Evolutionary conservation across 208 protist species (phyloP).

Genomic region (Entamoeba moshkovskii): DNA sequence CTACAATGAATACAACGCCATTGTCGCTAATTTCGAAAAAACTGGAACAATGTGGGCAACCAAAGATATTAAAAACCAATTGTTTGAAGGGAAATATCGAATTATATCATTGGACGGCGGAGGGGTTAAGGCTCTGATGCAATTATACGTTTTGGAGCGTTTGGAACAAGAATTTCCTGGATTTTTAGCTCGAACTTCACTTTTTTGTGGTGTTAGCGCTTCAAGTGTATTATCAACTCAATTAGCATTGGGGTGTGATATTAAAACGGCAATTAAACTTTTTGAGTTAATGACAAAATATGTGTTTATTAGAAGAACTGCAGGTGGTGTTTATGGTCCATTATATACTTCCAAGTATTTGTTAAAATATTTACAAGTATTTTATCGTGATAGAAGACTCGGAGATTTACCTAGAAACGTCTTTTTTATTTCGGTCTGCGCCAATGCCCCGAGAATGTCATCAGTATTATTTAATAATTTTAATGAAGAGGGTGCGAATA

Average conservation of each 20-base stretch:
- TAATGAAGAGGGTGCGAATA: background rate
- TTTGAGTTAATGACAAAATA: background rate
- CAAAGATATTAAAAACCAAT: background rate
- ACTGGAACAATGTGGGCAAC: background rate
- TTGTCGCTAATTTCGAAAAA: background rate
- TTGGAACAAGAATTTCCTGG: background rate
- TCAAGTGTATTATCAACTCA: background rate
- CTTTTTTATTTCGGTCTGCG: background rate
- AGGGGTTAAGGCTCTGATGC: background rate
- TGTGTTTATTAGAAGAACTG: background rate
- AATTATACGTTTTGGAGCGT: background rate
- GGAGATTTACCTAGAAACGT: background rate
- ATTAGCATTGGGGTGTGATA: background rate
- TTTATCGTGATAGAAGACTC: background rate
- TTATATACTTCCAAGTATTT: background rate
- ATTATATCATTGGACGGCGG: background rate
- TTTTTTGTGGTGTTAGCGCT: background rate
- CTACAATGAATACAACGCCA: background rate
- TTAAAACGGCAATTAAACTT: background rate
- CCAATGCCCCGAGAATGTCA: background rate
- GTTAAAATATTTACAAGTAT: background rate
- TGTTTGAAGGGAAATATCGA: background rate
- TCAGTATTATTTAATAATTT: background rate
- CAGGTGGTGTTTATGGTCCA: background rate
- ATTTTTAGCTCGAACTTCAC: background rate